A percentile compares a stretch with the other conserved stretches of the same genome.
Conservation (phyloP, 352 stramenopile genomes). For the Aphanomyces cochlioides region DNA sequence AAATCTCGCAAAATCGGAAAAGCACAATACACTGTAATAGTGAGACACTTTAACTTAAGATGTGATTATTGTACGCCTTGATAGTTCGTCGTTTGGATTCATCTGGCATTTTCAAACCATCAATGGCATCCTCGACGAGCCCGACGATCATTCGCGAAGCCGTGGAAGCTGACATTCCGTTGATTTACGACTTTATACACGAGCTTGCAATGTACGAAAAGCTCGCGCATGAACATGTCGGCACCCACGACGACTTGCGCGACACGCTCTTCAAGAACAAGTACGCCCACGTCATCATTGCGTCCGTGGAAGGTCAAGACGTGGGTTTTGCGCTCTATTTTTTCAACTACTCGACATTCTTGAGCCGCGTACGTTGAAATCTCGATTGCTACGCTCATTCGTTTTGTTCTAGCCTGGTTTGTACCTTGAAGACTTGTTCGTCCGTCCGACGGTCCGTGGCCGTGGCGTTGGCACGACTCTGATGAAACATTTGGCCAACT, state of each 20-base stretch:
- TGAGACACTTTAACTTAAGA: too few species aligned
- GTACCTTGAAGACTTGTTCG: constrained; percentile 21
- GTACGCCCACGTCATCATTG: constrained; percentile 13
- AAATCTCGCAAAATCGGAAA: too few species aligned
- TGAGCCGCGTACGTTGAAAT: background rate
- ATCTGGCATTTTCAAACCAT: too few species aligned
- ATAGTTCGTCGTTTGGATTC: too few species aligned
- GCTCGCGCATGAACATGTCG: constrained; percentile 14
- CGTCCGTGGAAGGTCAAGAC: constrained; percentile 7
- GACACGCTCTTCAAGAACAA: constrained; percentile 4
- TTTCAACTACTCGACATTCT: constrained; percentile 18
- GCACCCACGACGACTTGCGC: constrained; percentile 12
- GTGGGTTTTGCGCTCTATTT: constrained; percentile 14
- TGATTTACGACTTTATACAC: constrained; percentile 17
- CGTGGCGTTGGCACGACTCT: constrained; percentile 14
- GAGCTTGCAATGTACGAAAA: constrained; percentile 15
- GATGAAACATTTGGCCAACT: constrained; percentile 8
- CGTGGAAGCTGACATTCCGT: background rate
- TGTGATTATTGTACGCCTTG: too few species aligned
- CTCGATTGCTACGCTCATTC: background rate
- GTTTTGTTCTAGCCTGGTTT: constrained; percentile 5
- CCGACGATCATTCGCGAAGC: constrained; percentile 1
- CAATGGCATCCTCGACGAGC: background rate
- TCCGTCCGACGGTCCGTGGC: constrained; percentile 4
- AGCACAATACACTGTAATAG: too few species aligned